Base-by-base conservation (phyloP, 352 stramenopile genomes). In the Pseudoperonospora humuli region DNA sequence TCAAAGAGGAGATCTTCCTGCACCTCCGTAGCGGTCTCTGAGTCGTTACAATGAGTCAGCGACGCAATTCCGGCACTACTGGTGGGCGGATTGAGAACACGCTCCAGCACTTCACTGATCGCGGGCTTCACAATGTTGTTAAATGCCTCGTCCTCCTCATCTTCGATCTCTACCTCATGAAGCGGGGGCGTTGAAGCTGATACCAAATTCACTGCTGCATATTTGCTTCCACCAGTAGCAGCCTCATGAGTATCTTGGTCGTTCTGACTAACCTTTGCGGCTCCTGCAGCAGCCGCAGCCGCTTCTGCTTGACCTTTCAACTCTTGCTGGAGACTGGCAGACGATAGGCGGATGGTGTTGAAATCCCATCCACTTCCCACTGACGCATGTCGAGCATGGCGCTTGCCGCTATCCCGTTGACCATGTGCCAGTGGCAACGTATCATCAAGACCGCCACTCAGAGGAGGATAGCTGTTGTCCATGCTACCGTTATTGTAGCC, bases 1-100 rank as follows among this genome's bases (percentile, higher is more conserved):
- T 93, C 78, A 32, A 93, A 82, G 2, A 93, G 52, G 23, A 84
- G 43, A 40, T 89, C 76, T 32, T 93, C 75, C 48, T 67, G 64
- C 7, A 57, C 40, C 24, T 86, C 75, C 9, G 62, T 61, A 9
- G 73, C 66, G 47, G 40, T 37, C 21, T 69, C 54, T 18, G 54
- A 38, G 31, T 35, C 50, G 9, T 40, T 40, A 26, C 40, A 26
- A 36, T 64, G 54, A 47, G 45, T 40, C 7, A 52, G 36, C 15
- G 52, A 52, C 52, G 56, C 50, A 34, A 52, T 52, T 7, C 39
- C 53, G 7, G 27, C 35, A 41, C 40, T 32, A n/a, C n/a, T n/a
- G 23, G 1, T 64, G 21, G 46, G 43, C 13, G 38, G 35, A 39
- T 74, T 61, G 13, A 81, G 23, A 18, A 71, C 52, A 21, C 68